These are phyloP conservation scores for Aspergillus caelatus DNA, from an alignment of 2,329 filamentous ascomycete species.

Conservation along the genomic window DNA sequence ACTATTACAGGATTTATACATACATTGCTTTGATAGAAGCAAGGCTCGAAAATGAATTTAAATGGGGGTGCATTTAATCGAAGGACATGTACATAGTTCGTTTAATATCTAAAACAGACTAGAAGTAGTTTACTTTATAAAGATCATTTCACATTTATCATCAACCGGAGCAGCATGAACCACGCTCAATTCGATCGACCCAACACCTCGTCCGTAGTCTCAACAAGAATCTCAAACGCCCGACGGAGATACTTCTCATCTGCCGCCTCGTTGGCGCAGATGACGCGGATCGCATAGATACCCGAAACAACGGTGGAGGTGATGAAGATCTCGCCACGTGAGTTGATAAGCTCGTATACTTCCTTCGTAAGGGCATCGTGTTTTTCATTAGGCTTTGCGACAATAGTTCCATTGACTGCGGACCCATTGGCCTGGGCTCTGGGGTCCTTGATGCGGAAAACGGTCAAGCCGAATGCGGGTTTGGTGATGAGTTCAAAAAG, in stretches of 20 bases:
- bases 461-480: conserved; percentile 77
- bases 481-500: conserved; percentile 75
- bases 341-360: conserved; percentile 76
- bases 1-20: no score
- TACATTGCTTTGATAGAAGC: no score
- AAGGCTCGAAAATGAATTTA: no score
- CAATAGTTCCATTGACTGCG: conserved; percentile 16
- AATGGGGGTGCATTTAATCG: not conserved
- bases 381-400: conserved; percentile 48
- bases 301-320: conserved; percentile 75
- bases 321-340: conserved; percentile 75
- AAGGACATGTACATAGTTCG: not conserved
- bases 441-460: conserved; percentile 65
- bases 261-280: conserved; percentile 70
- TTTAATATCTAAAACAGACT: not conserved
- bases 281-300: conserved; percentile 77
- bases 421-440: conserved; percentile 17
- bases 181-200: not conserved
- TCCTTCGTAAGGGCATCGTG: conserved; percentile 71
- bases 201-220: conserved; percentile 19
- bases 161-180: not conserved
- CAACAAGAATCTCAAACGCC: conserved; percentile 74
- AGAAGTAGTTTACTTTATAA: not conserved
- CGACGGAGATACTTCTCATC: conserved; percentile 72
- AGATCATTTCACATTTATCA: not conserved